phyloP scores from a whole-genome alignment of 2,329 filamentous ascomycete species.

The Microdochium bolleyi region DNA sequence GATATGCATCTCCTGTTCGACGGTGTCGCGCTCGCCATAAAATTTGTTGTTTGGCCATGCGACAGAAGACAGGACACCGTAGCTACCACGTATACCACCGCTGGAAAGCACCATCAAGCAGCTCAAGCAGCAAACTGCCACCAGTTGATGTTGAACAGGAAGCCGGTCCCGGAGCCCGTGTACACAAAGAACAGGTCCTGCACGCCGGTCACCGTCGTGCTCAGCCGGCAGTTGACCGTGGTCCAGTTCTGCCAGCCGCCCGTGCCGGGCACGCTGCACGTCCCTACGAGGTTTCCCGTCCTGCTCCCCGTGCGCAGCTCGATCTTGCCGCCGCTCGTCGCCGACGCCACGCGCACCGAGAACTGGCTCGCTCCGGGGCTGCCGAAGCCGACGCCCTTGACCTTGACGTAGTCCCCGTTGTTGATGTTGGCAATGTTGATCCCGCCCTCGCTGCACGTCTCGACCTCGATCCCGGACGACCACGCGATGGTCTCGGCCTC shows the following conservation, averaged over 20 bases:
- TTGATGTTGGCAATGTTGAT: slow-evolving; percentile 15
- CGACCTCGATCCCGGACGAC: slow-evolving; percentile 14
- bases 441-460: slow-evolving; percentile 14
- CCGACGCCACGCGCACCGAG: slow-evolving; percentile 15
- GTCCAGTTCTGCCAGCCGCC: slow-evolving; percentile 16
- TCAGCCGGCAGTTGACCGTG: slow-evolving; percentile 12
- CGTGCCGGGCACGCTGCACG: slow-evolving; percentile 16
- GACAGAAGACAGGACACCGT: too few relatives aligned
- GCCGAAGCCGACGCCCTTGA: slow-evolving; percentile 20
- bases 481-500: slow-evolving; percentile 22
- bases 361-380: slow-evolving; percentile 12
- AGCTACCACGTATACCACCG: too few relatives aligned
- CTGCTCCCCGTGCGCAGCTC: slow-evolving; percentile 17
- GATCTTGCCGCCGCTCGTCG: slow-evolving; percentile 13
- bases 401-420: slow-evolving; percentile 22
- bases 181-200: slow-evolving; percentile 14
- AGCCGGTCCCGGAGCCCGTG: slow-evolving; percentile 9
- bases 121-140: slow-evolving; percentile 11
- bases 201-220: slow-evolving; percentile 8
- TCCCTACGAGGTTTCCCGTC: slow-evolving; percentile 14
- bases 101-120: neutral
- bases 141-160: slow-evolving; percentile 16
- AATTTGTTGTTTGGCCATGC: too few relatives aligned
- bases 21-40: too few relatives aligned
- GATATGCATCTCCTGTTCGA: too few relatives aligned